phyloP scores from a whole-genome alignment of 1,284 basidiomycete genomes.

The Pholiota adiposa region DNA sequence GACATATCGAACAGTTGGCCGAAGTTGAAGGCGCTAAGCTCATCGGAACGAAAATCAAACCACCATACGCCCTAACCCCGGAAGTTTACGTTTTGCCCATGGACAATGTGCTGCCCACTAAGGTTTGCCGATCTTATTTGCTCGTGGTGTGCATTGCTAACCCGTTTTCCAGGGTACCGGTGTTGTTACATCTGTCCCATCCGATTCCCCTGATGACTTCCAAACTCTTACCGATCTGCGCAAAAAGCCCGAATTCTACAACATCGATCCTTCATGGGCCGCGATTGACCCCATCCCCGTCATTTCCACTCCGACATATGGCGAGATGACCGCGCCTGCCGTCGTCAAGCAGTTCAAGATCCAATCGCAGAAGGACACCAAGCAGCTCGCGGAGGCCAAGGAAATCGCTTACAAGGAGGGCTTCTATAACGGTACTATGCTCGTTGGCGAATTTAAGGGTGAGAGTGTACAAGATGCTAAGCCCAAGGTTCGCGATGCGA shows the following conservation, averaged over 20 bases:
- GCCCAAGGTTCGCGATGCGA: constrained; percentile 81
- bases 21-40: constrained; percentile 82
- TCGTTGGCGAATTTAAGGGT: constrained; percentile 89
- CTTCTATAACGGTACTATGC: constrained; percentile 93
- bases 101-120: constrained; percentile 93
- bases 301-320: constrained; percentile 88
- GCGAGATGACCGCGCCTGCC: constrained; percentile 89
- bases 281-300: constrained; percentile 89
- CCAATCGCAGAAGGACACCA: constrained; percentile 92
- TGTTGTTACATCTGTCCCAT: constrained; percentile 97
- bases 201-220: constrained; percentile 98
- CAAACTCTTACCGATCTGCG: constrained; percentile 90
- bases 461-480: constrained; percentile 90
- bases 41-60: constrained; percentile 90
- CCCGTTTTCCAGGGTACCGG: constrained; percentile 78
- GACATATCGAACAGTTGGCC: constrained; percentile 73
- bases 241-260: constrained; percentile 98
- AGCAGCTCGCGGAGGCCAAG: constrained; percentile 95
- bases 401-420: constrained; percentile 99
- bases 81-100: constrained; percentile 97
- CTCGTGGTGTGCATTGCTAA: neutral
- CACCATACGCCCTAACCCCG: constrained; percentile 82
- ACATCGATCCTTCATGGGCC: constrained; percentile 91
- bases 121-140: constrained; percentile 47
- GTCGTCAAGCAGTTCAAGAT: constrained; percentile 93